Evolutionary conservation across 2,329 filamentous ascomycete species (phyloP), one percentile per base, ranked within the genome.

Genomic region (Paracamarosporium sp.): DNA sequence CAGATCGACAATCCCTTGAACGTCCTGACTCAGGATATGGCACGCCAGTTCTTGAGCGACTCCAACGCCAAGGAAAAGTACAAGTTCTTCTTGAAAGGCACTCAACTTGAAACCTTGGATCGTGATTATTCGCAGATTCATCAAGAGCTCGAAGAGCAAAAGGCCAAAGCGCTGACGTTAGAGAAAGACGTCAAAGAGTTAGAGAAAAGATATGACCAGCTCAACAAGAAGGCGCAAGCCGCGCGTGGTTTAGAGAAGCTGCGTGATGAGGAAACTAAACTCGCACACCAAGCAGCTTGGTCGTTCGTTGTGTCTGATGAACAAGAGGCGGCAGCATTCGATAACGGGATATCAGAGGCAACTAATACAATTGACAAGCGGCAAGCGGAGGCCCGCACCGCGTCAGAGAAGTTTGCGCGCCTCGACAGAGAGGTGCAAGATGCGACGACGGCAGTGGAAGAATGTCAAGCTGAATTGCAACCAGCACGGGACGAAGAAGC

Each of bases 1-100:
- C 94, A 98, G 74, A 92, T 99, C 56, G 94, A 98, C 72, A 99
- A 99, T 67, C 95, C 95, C 0, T 89, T 99, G 80, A 98, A 96
- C 58, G 91, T 98, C 6, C 83, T 99, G 17, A 97, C 93, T 0
- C 95, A 99, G 76, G 95, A 99, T 73, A 93, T 93, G 76, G 95
- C 95, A 11, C 88, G 95, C 11, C 91, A 96, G 57, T 99, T 99
- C 68, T 84, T 99, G 41, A 96, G 94, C 70, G 86, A 89, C 33
- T 94, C 95, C 12, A 90, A 88, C 2, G 86, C 93, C 0, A 81
- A 86, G 3, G 88, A 94, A 59, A 99, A 99, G 74, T 99, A 98
- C 82, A 95, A 92, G 65, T 97, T 97, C 70, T 99, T 99, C 72
- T 86, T 97, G 59, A 92, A 93, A 67, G 95, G 95, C 25, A 96